Percentiles rank a stretch among this genome's conserved stretches.
These are phyloP conservation scores for Arthrobotrys pseudoclavata DNA, from an alignment of 2,329 filamentous ascomycete genomes.

Conservation along the genomic window DNA sequence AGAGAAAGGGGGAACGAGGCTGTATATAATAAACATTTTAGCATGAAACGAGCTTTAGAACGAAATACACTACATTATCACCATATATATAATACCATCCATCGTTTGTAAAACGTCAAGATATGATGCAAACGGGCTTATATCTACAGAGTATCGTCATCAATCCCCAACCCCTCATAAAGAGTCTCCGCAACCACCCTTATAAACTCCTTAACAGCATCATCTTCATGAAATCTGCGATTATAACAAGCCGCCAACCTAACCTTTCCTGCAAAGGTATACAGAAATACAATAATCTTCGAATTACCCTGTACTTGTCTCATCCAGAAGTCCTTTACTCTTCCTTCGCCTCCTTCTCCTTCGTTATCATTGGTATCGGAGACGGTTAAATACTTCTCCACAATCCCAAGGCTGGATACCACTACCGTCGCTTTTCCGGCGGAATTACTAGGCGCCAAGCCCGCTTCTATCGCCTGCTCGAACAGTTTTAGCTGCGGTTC, in stretches of 20 bases:
- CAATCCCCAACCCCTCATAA: neutral
- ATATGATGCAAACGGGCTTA: too few species aligned
- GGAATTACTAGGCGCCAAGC: neutral
- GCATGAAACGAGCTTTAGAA: slow-evolving; percentile 3
- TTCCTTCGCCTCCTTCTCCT: neutral
- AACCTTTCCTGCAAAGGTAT: slow-evolving; percentile 3
- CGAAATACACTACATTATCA: neutral
- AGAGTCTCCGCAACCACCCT: neutral
- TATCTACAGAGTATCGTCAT: too few species aligned
- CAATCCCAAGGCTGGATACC: slow-evolving; percentile 5
- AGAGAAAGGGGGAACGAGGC: neutral
- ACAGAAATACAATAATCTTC: slow-evolving; percentile 6
- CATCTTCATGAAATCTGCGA: slow-evolving; percentile 13
- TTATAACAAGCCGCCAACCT: slow-evolving; percentile 21
- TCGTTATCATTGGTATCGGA: neutral
- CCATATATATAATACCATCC: neutral
- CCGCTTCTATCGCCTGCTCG: neutral
- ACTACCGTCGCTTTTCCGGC: neutral
- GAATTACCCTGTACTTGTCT: neutral
- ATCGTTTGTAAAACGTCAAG: too few species aligned
- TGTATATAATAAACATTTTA: slow-evolving; percentile 21
- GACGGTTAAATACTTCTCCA: slow-evolving; percentile 15
- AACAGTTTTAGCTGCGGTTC: neutral
- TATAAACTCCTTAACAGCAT: neutral
- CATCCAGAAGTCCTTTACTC: slow-evolving; percentile 16